phyloP scores from a whole-genome alignment of 202 grass and related monocot genomes.

The Zizania palustris region DNA sequence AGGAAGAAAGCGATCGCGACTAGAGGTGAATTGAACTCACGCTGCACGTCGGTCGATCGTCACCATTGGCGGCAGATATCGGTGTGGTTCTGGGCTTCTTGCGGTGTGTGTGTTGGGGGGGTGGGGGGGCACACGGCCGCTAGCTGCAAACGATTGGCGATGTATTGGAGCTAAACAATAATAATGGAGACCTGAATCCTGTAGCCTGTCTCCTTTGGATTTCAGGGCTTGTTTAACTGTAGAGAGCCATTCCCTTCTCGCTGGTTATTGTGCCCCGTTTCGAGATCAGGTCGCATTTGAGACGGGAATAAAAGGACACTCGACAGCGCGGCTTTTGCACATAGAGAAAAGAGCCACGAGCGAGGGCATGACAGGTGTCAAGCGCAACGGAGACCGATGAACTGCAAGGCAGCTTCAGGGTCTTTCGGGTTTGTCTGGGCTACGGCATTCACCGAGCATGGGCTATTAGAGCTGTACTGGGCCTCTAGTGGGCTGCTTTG shows the following conservation, averaged over 20 bases:
- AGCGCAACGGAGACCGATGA: background rate
- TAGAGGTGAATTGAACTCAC: background rate
- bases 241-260: background rate
- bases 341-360: background rate
- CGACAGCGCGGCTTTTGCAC: background rate
- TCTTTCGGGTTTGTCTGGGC: too few relatives aligned
- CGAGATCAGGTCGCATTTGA: background rate
- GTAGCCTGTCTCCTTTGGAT: background rate
- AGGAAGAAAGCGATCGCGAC: background rate
- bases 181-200: background rate
- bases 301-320: background rate
- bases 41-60: background rate
- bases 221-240: background rate
- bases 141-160: background rate
- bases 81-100: background rate
- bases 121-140: constrained; percentile 3
- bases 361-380: background rate
- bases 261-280: background rate
- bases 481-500: too few relatives aligned
- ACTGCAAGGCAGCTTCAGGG: background rate
- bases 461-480: too few relatives aligned
- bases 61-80: background rate
- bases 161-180: constrained; percentile 2
- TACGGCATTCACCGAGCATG: too few relatives aligned
- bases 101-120: background rate